Evolutionary conservation across 805 yeast species (phyloP).

Genomic region (Kazachstania africana): DNA sequence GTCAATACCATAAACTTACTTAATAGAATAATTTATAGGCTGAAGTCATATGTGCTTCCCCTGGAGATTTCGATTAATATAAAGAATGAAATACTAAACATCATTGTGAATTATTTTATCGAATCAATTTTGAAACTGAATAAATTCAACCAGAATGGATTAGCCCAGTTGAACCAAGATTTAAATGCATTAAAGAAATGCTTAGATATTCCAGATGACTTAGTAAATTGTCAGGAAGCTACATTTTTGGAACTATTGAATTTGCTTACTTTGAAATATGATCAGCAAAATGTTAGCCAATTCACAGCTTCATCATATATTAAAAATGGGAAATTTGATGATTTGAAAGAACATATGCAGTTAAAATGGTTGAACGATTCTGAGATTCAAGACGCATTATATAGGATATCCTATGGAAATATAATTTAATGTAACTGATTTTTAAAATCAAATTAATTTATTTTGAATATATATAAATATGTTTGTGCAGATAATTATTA

Average conservation of each 20-base stretch:
- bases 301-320: slow-evolving; percentile 17
- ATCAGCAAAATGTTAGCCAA: slow-evolving; percentile 5
- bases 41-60: slow-evolving; percentile 9
- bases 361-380: slow-evolving; percentile 19
- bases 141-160: slow-evolving; percentile 26
- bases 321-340: slow-evolving; percentile 21
- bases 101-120: slow-evolving; percentile 23
- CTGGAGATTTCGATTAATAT: slow-evolving; percentile 11
- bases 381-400: slow-evolving; percentile 28
- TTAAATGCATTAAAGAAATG: slow-evolving; percentile 20
- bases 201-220: slow-evolving; percentile 13
- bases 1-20: slow-evolving; percentile 18
- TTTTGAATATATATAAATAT: neutral
- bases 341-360: slow-evolving; percentile 12
- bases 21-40: slow-evolving; percentile 8
- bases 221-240: slow-evolving; percentile 11
- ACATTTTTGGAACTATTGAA: slow-evolving; percentile 17
- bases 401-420: slow-evolving; percentile 23
- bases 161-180: slow-evolving; percentile 26
- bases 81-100: slow-evolving; percentile 16
- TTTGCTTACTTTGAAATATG: slow-evolving; percentile 22
- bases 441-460: neutral
- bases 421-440: slow-evolving; percentile 7
- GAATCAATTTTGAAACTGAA: slow-evolving; percentile 29
- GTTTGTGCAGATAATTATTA: neutral